Evolutionary conservation across 2,329 filamentous ascomycete genomes (phyloP).

Genomic region (Diaporthe sp.): DNA sequence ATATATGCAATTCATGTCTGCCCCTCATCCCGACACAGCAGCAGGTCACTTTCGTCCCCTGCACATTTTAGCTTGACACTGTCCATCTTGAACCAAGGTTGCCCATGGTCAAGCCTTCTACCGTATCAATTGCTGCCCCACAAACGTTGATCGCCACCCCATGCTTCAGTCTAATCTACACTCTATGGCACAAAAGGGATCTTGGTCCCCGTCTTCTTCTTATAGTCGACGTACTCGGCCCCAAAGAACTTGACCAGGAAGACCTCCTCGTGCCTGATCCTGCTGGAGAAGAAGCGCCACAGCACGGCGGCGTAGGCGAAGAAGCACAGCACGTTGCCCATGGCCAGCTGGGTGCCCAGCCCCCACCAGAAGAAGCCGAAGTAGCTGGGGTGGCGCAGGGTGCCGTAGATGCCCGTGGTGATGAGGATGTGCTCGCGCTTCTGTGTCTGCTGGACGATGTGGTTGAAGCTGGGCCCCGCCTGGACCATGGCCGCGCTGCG

Average conservation of each 20-base stretch:
- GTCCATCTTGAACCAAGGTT: slow-evolving; percentile 12
- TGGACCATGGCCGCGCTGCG: slow-evolving; percentile 89
- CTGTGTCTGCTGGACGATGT: slow-evolving; percentile 80
- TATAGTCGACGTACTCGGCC: slow-evolving; percentile 82
- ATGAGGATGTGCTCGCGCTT: slow-evolving; percentile 82
- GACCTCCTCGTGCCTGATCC: slow-evolving; percentile 84
- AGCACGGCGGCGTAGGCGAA: slow-evolving; percentile 79
- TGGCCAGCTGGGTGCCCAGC: slow-evolving; percentile 89
- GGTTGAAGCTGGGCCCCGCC: slow-evolving; percentile 93
- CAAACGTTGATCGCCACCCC: neutral
- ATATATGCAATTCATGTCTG: neutral
- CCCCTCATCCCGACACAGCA: neutral
- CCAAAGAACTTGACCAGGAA: slow-evolving; percentile 86
- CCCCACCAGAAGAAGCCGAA: slow-evolving; percentile 99
- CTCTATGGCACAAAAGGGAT: slow-evolving; percentile 78
- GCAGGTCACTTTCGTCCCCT: neutral
- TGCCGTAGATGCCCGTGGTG: slow-evolving; percentile 81
- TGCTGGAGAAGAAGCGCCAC: slow-evolving; percentile 84
- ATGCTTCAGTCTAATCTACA: neutral
- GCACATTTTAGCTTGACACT: neutral
- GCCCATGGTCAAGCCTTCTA: slow-evolving; percentile 10
- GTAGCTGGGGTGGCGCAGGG: slow-evolving; percentile 89
- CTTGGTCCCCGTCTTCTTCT: slow-evolving; percentile 76
- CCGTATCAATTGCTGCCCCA: neutral
- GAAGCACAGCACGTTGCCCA: slow-evolving; percentile 87